Conservation (phyloP, 2,329 filamentous ascomycete genomes). For the Alternaria infectoria region DNA sequence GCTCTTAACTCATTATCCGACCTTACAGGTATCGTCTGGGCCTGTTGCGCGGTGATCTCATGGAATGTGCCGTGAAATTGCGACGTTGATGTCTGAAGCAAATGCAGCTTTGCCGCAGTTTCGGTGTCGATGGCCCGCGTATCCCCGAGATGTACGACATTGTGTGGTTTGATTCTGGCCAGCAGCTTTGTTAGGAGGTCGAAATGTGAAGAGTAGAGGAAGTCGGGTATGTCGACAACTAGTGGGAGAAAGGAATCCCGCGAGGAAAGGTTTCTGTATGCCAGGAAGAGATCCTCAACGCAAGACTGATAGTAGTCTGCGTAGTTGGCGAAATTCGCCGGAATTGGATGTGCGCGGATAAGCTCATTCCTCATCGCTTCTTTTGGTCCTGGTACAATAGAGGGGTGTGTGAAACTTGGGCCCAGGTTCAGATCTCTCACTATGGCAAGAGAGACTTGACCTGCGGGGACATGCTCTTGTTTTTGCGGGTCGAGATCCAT, state of each 20-base stretch:
- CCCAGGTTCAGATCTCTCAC: constrained; percentile 68
- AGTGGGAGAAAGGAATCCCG: constrained; percentile 59
- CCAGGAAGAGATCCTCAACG: constrained; percentile 65
- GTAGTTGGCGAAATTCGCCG: constrained; percentile 69
- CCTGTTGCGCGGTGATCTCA: constrained; percentile 63
- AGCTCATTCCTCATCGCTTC: constrained; percentile 46
- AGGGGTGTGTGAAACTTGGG: constrained; percentile 69
- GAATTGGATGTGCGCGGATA: constrained; percentile 70
- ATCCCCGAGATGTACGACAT: constrained; percentile 69
- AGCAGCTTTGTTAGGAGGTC: constrained; percentile 68
- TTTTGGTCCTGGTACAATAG: constrained; percentile 17
- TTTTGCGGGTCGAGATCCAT: constrained; percentile 80
- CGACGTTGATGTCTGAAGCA: constrained; percentile 52
- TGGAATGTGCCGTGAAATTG: constrained; percentile 52
- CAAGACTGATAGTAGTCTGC: constrained; percentile 71
- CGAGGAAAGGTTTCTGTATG: constrained; percentile 59
- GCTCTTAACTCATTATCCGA: constrained; percentile 70
- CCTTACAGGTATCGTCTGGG: constrained; percentile 49
- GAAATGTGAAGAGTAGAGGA: constrained; percentile 74
- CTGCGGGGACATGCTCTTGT: constrained; percentile 74
- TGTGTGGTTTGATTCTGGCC: constrained; percentile 59
- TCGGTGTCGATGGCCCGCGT: constrained; percentile 57
- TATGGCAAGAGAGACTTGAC: constrained; percentile 71
- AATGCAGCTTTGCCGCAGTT: constrained; percentile 62
- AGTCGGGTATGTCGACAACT: constrained; percentile 76